Conservation (phyloP, 257 asterid genomes). For the Prunella vulgaris region DNA sequence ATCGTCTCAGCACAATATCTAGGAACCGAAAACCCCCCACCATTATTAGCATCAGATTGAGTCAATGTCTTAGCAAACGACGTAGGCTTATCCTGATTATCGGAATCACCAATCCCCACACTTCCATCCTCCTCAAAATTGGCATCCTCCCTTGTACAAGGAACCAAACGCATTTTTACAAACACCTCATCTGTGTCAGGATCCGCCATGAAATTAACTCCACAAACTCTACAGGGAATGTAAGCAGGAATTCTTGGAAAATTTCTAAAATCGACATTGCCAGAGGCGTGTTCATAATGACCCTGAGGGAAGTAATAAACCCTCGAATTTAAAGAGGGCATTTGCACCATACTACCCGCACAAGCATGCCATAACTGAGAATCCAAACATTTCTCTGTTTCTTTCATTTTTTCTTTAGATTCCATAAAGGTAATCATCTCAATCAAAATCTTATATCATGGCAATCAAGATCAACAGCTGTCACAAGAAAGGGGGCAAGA, state of each 20-base stretch:
- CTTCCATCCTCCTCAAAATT: constrained; percentile 33
- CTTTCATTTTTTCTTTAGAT: constrained; percentile 48
- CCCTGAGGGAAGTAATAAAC: constrained; percentile 97
- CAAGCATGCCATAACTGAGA: constrained; percentile 98
- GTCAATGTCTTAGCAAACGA: constrained; percentile 89
- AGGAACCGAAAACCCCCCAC: constrained; percentile 94
- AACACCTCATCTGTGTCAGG: constrained; percentile 82
- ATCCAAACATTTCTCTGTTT: constrained; percentile 62
- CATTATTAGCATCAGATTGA: constrained; percentile 87
- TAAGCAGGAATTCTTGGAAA: constrained; percentile 49
- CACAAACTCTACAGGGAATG: constrained; percentile 51
- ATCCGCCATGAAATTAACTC: constrained; percentile 76
- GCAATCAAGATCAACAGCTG: constrained; percentile 28
- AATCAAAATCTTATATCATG: neutral
- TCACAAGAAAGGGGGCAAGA: neutral
- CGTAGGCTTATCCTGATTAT: constrained; percentile 55
- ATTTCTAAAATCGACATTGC: constrained; percentile 51
- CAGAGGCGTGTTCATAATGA: constrained; percentile 72
- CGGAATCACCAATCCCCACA: constrained; percentile 28
- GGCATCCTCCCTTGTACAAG: constrained; percentile 30
- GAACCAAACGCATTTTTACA: constrained; percentile 50
- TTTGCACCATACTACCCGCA: constrained; percentile 95
- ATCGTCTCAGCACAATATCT: constrained; percentile 93
- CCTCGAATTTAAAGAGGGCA: constrained; percentile 57
- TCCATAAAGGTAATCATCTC: constrained; percentile 66